Base-by-base conservation (phyloP, 78 protist genomes). In the Dictyostelium brefeldianum region DNA sequence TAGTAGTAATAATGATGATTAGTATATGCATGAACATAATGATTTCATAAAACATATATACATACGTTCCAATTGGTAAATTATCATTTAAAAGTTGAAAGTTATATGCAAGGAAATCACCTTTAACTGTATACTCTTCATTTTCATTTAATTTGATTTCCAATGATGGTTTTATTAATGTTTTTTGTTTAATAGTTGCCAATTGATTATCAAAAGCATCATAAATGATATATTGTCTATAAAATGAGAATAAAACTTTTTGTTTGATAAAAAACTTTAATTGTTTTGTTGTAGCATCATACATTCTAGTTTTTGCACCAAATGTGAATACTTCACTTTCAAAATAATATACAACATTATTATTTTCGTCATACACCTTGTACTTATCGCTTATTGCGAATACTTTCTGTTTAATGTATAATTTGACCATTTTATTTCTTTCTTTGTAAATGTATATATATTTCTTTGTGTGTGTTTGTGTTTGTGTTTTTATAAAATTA, bases 341-440 rank as follows among this genome's bases (percentile, higher is more conserved):
- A 25, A 29, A 62, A 25, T 62, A 62, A 62, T 15, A 67, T 20
- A 9, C 36, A 15, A 15, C 36, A 5, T 14, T 67, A 14, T 67
- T 25, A 67, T 27, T 29, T 17, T 67, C 75, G 29, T 67, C 75
- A 31, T 29, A 67, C 5, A 67, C 22, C 8, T 67, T 67, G 17
- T 67, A 67, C 31, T 67, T 67, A 15, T 67, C 75, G 4, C 48
- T 18, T 29, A 31, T 5, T 12, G 75, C 27, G 11, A 67, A 67
- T 17, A 67, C 20, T 67, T 67, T 67, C 31, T 67, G 75, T 29
- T 31, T 67, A 6, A 67, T 67, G 31, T 31, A 67, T 67, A 67
- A 17, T 67, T 67, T 25, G 3, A 41, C 36, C 75, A 67, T 67
- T 25, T 67, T 22, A 14, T 14, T 31, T 67, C 4, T 31, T 67